phyloP scores from a whole-genome alignment of 768 basidiomycete species.

The Boletus rex-veris region DNA sequence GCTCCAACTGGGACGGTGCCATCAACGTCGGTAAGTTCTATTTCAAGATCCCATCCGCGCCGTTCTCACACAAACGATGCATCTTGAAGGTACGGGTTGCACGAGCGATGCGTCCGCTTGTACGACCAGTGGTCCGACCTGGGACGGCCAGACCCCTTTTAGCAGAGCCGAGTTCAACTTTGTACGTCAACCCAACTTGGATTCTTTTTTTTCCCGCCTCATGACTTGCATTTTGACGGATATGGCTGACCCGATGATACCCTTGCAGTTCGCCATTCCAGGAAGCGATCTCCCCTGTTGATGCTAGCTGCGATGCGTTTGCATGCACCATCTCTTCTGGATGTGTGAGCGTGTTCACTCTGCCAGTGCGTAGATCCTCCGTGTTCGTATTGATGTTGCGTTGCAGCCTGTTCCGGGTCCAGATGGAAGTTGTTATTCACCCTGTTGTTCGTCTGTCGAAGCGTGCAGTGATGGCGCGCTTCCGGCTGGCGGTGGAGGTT shows the following conservation, averaged over 20 bases:
- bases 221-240: too few species aligned
- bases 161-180: slow-evolving; percentile 34
- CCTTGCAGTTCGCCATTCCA: slow-evolving; percentile 19
- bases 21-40: slow-evolving; percentile 26
- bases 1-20: slow-evolving; percentile 31
- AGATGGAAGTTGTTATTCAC: slow-evolving; percentile 23
- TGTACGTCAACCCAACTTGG: slow-evolving; percentile 8
- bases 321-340: slow-evolving; percentile 32
- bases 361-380: not conserved
- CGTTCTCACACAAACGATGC: too few species aligned
- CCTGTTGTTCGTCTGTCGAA: slow-evolving; percentile 28
- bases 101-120: slow-evolving; percentile 18
- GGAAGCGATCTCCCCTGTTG: slow-evolving; percentile 27
- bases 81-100: slow-evolving; percentile 27
- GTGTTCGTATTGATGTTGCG: not conserved
- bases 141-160: slow-evolving; percentile 30
- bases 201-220: not conserved
- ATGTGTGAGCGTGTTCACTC: slow-evolving; percentile 21
- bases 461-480: slow-evolving; percentile 30
- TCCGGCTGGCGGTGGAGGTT: slow-evolving; percentile 27
- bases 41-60: too few species aligned
- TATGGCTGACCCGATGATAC: not conserved
- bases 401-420: slow-evolving; percentile 30
- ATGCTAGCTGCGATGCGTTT: slow-evolving; percentile 24
- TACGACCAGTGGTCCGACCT: slow-evolving; percentile 30